phyloP scores from a whole-genome alignment of 352 stramenopile genomes.

The Globisporangium iwayamae region DNA sequence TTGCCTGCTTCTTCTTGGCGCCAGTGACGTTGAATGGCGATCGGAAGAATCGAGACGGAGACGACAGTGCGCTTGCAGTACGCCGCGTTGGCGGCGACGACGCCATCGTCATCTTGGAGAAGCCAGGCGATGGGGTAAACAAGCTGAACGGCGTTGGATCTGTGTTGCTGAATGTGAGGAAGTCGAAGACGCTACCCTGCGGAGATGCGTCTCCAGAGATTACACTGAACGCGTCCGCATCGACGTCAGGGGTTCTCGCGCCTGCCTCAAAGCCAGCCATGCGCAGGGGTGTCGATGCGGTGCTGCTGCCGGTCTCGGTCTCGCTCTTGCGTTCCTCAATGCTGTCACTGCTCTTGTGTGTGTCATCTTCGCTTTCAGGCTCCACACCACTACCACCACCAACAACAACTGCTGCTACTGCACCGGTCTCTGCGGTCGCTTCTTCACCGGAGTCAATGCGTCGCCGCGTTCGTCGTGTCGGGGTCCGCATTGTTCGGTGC shows the following conservation, averaged over 20 bases:
- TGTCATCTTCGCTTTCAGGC: constrained; percentile 15
- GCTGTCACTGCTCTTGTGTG: not conserved
- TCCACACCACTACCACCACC: not conserved
- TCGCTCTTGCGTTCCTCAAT: constrained; percentile 4
- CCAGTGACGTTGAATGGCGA: constrained; percentile 41
- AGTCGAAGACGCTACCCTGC: constrained; percentile 51
- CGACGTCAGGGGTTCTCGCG: constrained; percentile 18
- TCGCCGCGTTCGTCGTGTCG: constrained; percentile 10
- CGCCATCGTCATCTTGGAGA: constrained; percentile 13
- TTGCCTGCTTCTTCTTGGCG: constrained; percentile 14
- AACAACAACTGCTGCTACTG: not conserved
- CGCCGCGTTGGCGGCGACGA: constrained; percentile 25
- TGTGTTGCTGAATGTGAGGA: constrained; percentile 30
- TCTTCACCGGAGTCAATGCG: constrained; percentile 11
- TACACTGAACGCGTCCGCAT: constrained; percentile 39
- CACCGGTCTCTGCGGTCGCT: not conserved
- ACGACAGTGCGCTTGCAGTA: constrained; percentile 30
- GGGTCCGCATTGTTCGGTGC: not conserved
- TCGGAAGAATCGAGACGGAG: constrained; percentile 74
- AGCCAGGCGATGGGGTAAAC: constrained; percentile 47
- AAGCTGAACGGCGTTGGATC: constrained; percentile 37
- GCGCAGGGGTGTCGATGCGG: constrained; percentile 10
- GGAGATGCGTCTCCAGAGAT: constrained; percentile 46
- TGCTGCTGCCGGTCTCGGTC: constrained; percentile 20
- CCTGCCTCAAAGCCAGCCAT: constrained; percentile 14